A percentile compares a stretch with the other conserved stretches of the same genome.
Evolutionary conservation across 371 early-diverging fungal genomes (phyloP).

Genomic region (Mortierella sp.): DNA sequence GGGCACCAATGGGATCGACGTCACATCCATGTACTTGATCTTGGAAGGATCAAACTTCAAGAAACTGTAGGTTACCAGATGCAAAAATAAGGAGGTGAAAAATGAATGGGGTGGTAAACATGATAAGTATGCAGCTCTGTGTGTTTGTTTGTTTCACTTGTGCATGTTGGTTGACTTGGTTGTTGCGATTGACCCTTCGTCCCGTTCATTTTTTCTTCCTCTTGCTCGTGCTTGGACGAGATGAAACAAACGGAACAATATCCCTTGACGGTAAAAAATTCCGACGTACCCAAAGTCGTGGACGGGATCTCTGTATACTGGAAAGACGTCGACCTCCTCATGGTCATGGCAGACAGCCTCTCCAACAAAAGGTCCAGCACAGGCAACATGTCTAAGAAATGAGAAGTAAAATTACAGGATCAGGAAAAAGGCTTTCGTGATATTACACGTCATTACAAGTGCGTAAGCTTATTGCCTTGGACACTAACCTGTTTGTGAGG

Average conservation of each 20-base stretch:
- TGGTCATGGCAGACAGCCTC: slow-evolving; percentile 92
- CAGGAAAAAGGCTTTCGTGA: neutral
- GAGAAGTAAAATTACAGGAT: neutral
- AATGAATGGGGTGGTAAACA: neutral
- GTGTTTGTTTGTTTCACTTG: neutral
- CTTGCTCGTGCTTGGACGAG: neutral
- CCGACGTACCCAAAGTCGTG: slow-evolving; percentile 78
- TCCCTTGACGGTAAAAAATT: neutral
- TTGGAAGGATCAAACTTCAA: slow-evolving; percentile 79
- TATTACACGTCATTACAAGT: neutral
- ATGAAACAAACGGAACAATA: neutral
- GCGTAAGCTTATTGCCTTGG: neutral
- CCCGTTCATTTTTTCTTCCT: neutral
- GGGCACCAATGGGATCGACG: slow-evolving; percentile 83
- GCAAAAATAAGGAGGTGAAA: neutral
- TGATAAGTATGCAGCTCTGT: neutral
- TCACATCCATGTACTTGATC: slow-evolving; percentile 87
- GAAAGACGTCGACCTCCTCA: slow-evolving; percentile 90
- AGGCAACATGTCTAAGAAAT: slow-evolving; percentile 84
- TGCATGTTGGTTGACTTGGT: neutral
- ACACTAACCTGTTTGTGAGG: slow-evolving; percentile 79
- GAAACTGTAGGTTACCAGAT: slow-evolving; percentile 47
- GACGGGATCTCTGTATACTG: slow-evolving; percentile 91
- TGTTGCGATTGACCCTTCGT: neutral
- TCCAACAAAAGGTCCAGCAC: slow-evolving; percentile 93